phyloP scores from a whole-genome alignment of 345 rosid species.

The Moricandia arvensis region DNA sequence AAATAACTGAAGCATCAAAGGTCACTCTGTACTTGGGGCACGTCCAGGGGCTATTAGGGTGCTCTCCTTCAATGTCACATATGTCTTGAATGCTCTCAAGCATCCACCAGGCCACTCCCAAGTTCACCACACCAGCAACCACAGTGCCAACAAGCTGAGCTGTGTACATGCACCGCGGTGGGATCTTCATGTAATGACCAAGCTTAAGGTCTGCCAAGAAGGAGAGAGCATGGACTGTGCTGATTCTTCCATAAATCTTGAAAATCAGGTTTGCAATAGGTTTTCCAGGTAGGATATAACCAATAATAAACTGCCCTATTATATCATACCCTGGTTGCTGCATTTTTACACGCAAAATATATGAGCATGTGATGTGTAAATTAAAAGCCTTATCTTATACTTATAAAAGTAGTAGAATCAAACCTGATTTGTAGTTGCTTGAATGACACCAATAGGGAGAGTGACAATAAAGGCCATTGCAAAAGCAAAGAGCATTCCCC shows the following conservation, averaged over 20 bases:
- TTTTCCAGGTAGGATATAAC: constrained; percentile 82
- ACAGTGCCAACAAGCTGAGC: constrained; percentile 96
- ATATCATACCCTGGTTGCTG: constrained; percentile 99
- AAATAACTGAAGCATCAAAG: constrained; percentile 92
- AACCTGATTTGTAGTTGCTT: constrained; percentile 99
- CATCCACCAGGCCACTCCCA: constrained; percentile 99
- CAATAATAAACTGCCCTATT: constrained; percentile 95
- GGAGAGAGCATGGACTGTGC: constrained; percentile 93
- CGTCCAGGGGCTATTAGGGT: constrained; percentile 98
- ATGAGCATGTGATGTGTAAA: not conserved
- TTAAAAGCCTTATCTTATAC: not conserved
- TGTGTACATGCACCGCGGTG: constrained; percentile 93
- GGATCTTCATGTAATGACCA: constrained; percentile 98
- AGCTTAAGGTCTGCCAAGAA: constrained; percentile 98
- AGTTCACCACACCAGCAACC: constrained; percentile 72
- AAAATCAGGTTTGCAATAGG: constrained; percentile 94
- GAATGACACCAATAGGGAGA: constrained; percentile 97
- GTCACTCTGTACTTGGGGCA: constrained; percentile 98
- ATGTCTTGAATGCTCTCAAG: constrained; percentile 78
- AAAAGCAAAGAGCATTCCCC: constrained; percentile 98
- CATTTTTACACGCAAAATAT: constrained; percentile 4
- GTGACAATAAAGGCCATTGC: constrained; percentile 84
- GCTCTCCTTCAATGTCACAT: constrained; percentile 63
- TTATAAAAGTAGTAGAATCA: not conserved
- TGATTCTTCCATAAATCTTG: constrained; percentile 95